Evolutionary conservation across 495 filamentous ascomycete species (phyloP), one percentile per base, ranked within the genome.

Genomic region (Tetracladium marchalianum): DNA sequence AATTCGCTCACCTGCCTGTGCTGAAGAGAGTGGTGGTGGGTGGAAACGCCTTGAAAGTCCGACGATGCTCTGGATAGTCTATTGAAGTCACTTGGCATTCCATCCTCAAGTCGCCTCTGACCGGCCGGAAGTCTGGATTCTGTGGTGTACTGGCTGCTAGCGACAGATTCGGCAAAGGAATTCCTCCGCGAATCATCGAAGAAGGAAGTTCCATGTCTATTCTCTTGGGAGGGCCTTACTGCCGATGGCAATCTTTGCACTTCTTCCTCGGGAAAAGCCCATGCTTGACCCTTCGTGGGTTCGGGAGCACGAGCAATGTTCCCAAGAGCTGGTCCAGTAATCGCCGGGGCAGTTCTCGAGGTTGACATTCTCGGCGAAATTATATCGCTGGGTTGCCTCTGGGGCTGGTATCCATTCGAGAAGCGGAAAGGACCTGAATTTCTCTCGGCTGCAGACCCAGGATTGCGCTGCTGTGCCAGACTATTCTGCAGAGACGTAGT

Each of bases 261-360:
- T 37, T 84, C 82, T 24, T 85, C 83, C 54, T 88, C 84, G 0
- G 85, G 85, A 56, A 90, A 88, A 32, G 85, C 85, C 67, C 85
- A 90, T 0, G 85, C 81, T 58, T 87, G 80, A 62, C 85, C 85
- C 50, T 84, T 85, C 12, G 82, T 88, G 8, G 85, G 85, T 42
- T 86, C 81, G 43, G 85, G 82, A 3, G 84, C 85, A 47, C 85
- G 81, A 48, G 85, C 85, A 54, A 88, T 84, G 39, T 79, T 81
- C 36, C 80, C 79, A n/a, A 75, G 78, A 11, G 84, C 80, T 44
- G 86, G 85, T 10, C 82, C 83, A 1, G 78, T 85, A 49, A 89
- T 90, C 5, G 81, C 73, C 10, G 85, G 84, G 1, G 85, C 85
- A 3, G 82, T 84, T 47, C 80, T 61, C 46, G 61, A 49, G 59